Evolutionary conservation across 306 rosid genomes (phyloP).

Genomic region (Abrus pulchellus): DNA sequence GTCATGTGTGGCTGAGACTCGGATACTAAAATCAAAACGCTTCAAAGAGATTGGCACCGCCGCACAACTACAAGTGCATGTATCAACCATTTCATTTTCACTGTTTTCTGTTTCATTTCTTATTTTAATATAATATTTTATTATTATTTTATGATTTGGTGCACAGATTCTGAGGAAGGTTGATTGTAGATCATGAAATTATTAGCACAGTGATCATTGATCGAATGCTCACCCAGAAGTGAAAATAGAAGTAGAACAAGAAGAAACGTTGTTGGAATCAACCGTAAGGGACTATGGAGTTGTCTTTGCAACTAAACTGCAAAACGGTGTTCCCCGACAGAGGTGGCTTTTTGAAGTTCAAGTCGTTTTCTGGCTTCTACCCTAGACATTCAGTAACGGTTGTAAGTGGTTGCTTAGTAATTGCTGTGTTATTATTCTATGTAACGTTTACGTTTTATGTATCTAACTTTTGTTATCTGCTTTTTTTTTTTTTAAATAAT

Average conservation of each 20-base stretch:
- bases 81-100: background rate
- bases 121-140: background rate
- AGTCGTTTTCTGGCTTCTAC: slow-evolving; percentile 54
- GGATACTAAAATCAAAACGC: background rate
- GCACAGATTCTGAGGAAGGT: slow-evolving; percentile 36
- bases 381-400: slow-evolving; percentile 48
- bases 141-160: background rate
- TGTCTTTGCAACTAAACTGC: slow-evolving; percentile 62
- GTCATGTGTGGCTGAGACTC: slow-evolving; percentile 44
- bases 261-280: slow-evolving; percentile 21
- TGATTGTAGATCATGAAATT: slow-evolving; percentile 27
- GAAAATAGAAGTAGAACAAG: slow-evolving; percentile 28
- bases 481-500: background rate
- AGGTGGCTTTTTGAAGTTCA: slow-evolving; percentile 51
- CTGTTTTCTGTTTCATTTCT: background rate
- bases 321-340: slow-evolving; percentile 56
- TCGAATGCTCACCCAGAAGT: slow-evolving; percentile 19
- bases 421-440: background rate
- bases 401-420: slow-evolving; percentile 51
- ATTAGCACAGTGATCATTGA: background rate
- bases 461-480: background rate
- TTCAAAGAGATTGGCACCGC: slow-evolving; percentile 9
- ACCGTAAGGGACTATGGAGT: slow-evolving; percentile 60
- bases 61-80: slow-evolving; percentile 27
- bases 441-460: background rate